Evolutionary conservation across 768 basidiomycete species (phyloP).

Genomic region (Cyclocybe cylindracea): DNA sequence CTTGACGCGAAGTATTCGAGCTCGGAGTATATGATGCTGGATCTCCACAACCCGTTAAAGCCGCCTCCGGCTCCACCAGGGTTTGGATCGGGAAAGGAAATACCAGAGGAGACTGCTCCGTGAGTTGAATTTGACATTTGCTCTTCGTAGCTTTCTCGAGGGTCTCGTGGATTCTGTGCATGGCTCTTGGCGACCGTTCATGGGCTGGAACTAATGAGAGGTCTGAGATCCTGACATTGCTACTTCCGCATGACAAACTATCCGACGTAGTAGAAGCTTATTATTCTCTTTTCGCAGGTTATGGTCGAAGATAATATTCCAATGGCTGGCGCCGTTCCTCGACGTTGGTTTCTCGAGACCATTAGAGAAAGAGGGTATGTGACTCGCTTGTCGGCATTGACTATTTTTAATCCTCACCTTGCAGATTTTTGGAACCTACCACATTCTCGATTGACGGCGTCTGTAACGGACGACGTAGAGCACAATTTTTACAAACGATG

Average conservation of each 20-base stretch:
- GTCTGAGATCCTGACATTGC: not conserved
- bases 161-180: not conserved
- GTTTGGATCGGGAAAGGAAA: slow-evolving; percentile 43
- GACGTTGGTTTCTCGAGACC: slow-evolving; percentile 62
- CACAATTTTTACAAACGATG: slow-evolving; percentile 50
- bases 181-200: not conserved
- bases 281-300: slow-evolving; percentile 17
- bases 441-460: slow-evolving; percentile 31
- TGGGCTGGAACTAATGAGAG: too few species aligned
- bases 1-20: too few species aligned
- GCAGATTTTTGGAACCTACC: slow-evolving; percentile 62
- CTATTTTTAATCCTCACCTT: slow-evolving; percentile 18
- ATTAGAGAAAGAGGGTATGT: slow-evolving; percentile 53
- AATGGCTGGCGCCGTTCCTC: slow-evolving; percentile 57
- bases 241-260: not conserved
- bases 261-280: not conserved
- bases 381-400: not conserved
- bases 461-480: slow-evolving; percentile 43
- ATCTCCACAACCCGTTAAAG: slow-evolving; percentile 37
- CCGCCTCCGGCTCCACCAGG: slow-evolving; percentile 49
- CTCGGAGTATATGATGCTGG: slow-evolving; percentile 6
- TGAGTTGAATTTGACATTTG: slow-evolving; percentile 19
- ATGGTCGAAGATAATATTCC: slow-evolving; percentile 50
- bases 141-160: not conserved
- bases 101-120: slow-evolving; percentile 43